Evolutionary conservation across 139 green algal species (phyloP).

Genomic region (Mesotaenium endlicherianum): DNA sequence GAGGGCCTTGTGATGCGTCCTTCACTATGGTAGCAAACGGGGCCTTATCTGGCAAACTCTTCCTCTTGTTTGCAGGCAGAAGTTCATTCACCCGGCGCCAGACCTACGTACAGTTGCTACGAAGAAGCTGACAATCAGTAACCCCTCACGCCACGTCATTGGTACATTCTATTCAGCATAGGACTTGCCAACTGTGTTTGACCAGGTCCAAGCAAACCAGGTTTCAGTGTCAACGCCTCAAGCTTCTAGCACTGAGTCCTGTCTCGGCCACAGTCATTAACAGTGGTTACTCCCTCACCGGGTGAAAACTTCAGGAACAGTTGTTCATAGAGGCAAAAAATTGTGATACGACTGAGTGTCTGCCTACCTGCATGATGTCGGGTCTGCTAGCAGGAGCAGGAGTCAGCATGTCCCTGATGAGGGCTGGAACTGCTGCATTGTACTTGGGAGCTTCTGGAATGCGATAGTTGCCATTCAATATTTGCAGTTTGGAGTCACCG

Average conservation of each 20-base stretch:
- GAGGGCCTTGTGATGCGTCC: neutral
- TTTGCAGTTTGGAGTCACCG: slow-evolving; percentile 53
- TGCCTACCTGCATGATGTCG: slow-evolving; percentile 37
- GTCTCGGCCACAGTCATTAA: neutral
- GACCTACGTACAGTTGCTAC: slow-evolving; percentile 4
- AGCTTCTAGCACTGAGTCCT: neutral
- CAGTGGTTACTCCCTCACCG: neutral
- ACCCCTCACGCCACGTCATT: neutral
- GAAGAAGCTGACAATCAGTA: neutral
- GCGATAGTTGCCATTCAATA: slow-evolving; percentile 54
- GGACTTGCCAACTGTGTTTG: neutral
- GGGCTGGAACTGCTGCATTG: slow-evolving; percentile 4
- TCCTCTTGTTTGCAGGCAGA: slow-evolving; percentile 13
- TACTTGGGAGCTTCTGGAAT: slow-evolving; percentile 47
- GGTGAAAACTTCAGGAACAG: neutral
- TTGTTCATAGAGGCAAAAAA: neutral
- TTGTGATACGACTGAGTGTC: neutral
- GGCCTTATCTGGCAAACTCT: neutral
- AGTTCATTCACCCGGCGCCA: slow-evolving; percentile 34
- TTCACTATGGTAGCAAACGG: neutral
- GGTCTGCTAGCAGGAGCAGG: slow-evolving; percentile 3
- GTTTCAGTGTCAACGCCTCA: neutral
- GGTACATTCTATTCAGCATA: neutral
- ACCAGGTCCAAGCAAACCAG: neutral
- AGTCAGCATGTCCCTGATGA: slow-evolving; percentile 40